These are phyloP conservation scores for Kockovaella imperatae DNA, from an alignment of 768 basidiomycete species.

Conservation along the genomic window DNA sequence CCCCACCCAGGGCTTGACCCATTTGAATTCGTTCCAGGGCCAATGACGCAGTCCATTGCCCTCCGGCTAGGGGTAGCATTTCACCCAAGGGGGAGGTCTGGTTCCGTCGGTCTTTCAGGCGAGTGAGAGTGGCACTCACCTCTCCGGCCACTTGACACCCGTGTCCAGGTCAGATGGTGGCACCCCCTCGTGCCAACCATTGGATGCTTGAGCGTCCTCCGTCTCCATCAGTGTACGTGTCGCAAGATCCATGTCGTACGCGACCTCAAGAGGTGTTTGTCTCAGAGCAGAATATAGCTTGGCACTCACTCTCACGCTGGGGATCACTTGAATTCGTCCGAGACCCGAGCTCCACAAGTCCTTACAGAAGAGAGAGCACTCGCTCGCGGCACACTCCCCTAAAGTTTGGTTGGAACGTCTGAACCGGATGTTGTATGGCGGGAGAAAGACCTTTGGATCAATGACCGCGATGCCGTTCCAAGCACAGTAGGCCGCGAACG, in stretches of 20 bases:
- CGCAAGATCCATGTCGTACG: no score
- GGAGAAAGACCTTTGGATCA: conserved; percentile 36
- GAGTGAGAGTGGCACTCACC: no score
- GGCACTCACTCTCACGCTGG: conserved; percentile 41
- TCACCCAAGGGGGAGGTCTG: no score
- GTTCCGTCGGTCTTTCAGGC: no score
- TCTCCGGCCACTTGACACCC: no score
- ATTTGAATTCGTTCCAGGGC: not conserved
- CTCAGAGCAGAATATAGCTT: no score
- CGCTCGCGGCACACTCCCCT: conserved; percentile 37
- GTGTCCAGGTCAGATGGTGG: no score
- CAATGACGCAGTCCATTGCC: not conserved
- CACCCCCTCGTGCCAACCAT: no score
- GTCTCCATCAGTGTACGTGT: no score
- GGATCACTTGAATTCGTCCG: conserved; percentile 39
- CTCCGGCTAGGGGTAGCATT: not conserved
- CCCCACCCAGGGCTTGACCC: not conserved
- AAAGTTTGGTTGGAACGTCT: conserved; percentile 18
- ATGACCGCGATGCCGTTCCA: conserved; percentile 44
- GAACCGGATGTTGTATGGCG: conserved; percentile 36
- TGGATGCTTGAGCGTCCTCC: no score
- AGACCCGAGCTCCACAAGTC: conserved; percentile 40
- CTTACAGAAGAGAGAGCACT: conserved; percentile 29
- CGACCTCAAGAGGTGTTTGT: no score
- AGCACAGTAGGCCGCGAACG: conserved; percentile 39